Base-by-base conservation (phyloP, 352 stramenopile species). In the Phytophthora ramorum region DNA sequence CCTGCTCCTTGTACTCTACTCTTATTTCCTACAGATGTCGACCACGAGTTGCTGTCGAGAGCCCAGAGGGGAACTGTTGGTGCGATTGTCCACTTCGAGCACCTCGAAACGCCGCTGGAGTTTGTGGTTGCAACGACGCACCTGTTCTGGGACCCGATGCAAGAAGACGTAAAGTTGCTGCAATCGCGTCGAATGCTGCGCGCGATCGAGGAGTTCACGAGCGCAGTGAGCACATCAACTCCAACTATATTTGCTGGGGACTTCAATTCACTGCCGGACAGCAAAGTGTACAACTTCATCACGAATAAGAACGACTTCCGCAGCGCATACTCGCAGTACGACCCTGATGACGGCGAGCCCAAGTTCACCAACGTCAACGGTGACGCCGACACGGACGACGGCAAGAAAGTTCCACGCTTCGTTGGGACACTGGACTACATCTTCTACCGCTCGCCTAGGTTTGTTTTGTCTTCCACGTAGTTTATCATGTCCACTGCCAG, bases 151-250 rank as follows among this genome's bases (percentile, higher is more conserved):
- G 85, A 95, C 40, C 87, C 87, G 3, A 63, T 74, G 52, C 84
- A 94, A 67, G 87, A 91, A 73, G 85, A 95, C 58, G 85, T 95
- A 7, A 95, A 95, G 56, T 56, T 94, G 17, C 69, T 91, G n/a
- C 87, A 95, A 57, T 81, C 70, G 2, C 75, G 73, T 13, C 81
- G 83, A 20, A 74, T 94, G 58, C 34, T 93, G 22, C 74, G 58
- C 20, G 48, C 71, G 16, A 50, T 95, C 7, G 63, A 77, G 3
- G 56, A 47, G 1, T 93, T 90, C 53, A 66, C 58, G 1, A 60
- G 45, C 7, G 14, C 46, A 1, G 22, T 73, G 37, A 52, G 72
- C 32, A 41, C 50, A 37, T 64, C 61, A 3, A 64, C 20, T 6
- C 70, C 71, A 19, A 61, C 72, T n/a, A 75, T 95, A 24, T 85